These are phyloP conservation scores for Leccinum uliginosum DNA, from an alignment of 768 basidiomycete genomes.

Conservation along the genomic window DNA sequence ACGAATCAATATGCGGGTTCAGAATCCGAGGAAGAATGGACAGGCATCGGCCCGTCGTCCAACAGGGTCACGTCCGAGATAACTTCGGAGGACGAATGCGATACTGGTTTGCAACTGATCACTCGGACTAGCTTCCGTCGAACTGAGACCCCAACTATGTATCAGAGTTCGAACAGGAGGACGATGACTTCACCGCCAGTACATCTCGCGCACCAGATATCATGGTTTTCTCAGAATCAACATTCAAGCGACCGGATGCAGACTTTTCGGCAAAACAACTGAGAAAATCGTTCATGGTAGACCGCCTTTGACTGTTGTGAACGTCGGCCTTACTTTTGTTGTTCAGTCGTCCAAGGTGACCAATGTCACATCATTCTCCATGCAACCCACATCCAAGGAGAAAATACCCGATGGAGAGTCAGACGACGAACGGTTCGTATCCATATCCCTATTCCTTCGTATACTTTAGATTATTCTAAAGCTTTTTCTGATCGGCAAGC, in stretches of 20 bases:
- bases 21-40: slow-evolving; percentile 39
- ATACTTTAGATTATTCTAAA: background rate
- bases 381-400: slow-evolving; percentile 17
- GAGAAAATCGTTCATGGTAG: slow-evolving; percentile 75
- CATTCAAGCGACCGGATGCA: slow-evolving; percentile 18
- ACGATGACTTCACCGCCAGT: slow-evolving; percentile 41
- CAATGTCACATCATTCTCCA: slow-evolving; percentile 39
- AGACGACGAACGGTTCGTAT: slow-evolving; percentile 53
- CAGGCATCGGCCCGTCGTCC: slow-evolving; percentile 28
- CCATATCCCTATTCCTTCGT: background rate
- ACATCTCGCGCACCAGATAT: slow-evolving; percentile 40
- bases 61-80: background rate
- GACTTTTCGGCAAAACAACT: slow-evolving; percentile 35
- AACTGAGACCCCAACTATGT: background rate
- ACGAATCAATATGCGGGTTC: slow-evolving; percentile 7
- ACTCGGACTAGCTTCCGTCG: background rate
- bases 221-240: slow-evolving; percentile 51
- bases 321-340: slow-evolving; percentile 2
- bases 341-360: slow-evolving; percentile 73
- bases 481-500: slow-evolving; percentile 34
- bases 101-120: slow-evolving; percentile 13
- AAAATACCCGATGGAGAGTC: slow-evolving; percentile 34
- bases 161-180: slow-evolving; percentile 41
- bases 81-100: slow-evolving; percentile 17
- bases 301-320: background rate